phyloP scores from a whole-genome alignment of 2,329 filamentous ascomycete species.

The Hortaea werneckii region DNA sequence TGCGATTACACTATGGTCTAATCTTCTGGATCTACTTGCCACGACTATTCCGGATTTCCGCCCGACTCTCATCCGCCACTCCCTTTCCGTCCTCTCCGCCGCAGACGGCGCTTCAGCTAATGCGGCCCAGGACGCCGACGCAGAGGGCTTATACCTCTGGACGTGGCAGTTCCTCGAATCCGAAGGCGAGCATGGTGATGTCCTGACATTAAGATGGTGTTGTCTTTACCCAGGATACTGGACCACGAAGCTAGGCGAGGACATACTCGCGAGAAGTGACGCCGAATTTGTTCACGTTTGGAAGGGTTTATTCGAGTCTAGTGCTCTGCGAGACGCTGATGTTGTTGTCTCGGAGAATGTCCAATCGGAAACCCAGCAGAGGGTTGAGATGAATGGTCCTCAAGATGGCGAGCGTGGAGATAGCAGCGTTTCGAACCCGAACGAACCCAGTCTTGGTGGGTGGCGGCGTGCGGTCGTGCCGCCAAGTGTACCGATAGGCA shows the following conservation, averaged over 20 bases:
- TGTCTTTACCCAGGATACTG: constrained; percentile 29
- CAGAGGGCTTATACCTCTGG: constrained; percentile 41
- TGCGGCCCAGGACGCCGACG: constrained; percentile 9
- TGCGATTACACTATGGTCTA: constrained; percentile 37
- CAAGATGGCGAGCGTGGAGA: too few species aligned
- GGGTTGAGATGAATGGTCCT: too few species aligned
- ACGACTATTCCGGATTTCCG: constrained; percentile 26
- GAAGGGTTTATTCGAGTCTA: constrained; percentile 27
- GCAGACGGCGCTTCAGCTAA: constrained; percentile 6
- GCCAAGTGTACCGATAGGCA: not conserved
- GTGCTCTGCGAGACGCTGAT: constrained; percentile 4
- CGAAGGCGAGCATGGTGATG: too few species aligned
- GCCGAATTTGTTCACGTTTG: constrained; percentile 17
- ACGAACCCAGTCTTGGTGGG: too few species aligned
- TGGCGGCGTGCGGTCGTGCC: not conserved
- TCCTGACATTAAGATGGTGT: constrained; percentile 14
- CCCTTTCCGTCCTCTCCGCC: not conserved
- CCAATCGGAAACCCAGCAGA: too few species aligned
- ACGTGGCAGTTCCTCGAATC: constrained; percentile 35
- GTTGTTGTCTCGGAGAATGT: too few species aligned
- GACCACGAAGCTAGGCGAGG: constrained; percentile 27
- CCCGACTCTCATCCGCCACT: constrained; percentile 4
- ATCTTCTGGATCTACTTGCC: constrained; percentile 28
- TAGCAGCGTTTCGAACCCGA: too few species aligned
- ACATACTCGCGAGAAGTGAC: constrained; percentile 19